These are phyloP conservation scores for Phialophora verrucosa DNA, from an alignment of 2,329 filamentous ascomycete genomes.

Conservation along the genomic window DNA sequence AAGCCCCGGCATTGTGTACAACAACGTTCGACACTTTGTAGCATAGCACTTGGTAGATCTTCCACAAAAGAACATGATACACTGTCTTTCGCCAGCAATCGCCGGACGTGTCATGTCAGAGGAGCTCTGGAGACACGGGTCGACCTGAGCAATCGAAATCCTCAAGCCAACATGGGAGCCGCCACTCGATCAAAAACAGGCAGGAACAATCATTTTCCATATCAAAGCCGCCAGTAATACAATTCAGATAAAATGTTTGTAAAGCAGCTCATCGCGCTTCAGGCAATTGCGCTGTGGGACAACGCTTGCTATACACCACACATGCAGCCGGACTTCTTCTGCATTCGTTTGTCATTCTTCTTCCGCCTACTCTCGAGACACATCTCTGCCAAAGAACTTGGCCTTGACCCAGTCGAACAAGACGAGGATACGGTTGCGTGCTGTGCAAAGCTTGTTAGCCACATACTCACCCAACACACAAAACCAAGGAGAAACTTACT, in stretches of 20 bases:
- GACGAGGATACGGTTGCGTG: slow-evolving; percentile 92
- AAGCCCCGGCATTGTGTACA: not conserved
- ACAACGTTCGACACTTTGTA: not conserved
- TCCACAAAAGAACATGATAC: not conserved
- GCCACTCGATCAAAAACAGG: not conserved
- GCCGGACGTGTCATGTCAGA: not conserved
- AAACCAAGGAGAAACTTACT: slow-evolving; percentile 67
- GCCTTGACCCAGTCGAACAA: slow-evolving; percentile 96
- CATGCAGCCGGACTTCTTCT: not conserved
- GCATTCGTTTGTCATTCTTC: not conserved
- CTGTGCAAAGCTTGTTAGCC: slow-evolving; percentile 52
- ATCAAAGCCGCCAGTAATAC: not conserved
- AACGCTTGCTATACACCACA: not conserved
- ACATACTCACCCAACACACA: not conserved
- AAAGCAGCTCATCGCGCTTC: not conserved
- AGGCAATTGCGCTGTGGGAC: not conserved
- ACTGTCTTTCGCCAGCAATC: not conserved
- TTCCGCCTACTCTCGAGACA: slow-evolving; percentile 58
- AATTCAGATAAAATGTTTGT: not conserved
- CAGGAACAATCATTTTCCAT: not conserved
- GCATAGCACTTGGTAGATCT: not conserved
- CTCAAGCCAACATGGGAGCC: not conserved
- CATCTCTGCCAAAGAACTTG: slow-evolving; percentile 93
- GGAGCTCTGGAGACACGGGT: not conserved
- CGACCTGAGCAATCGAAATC: not conserved